These are phyloP conservation scores for Babesia sp. DNA, from an alignment of 169 alveolate species.

Conservation along the genomic window DNA sequence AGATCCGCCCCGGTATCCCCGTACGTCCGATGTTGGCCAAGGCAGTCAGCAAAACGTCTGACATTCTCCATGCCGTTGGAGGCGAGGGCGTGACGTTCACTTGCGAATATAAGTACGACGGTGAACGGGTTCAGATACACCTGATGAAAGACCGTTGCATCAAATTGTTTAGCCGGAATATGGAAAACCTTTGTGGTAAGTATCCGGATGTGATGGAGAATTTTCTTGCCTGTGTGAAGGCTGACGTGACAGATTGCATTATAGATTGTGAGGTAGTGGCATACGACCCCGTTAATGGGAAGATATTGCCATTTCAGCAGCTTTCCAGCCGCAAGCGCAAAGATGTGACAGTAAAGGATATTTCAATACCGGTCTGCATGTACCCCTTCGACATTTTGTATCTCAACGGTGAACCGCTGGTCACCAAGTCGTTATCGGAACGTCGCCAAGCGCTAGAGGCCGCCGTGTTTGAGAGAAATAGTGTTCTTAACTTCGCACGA, in stretches of 20 bases:
- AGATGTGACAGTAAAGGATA: conserved; percentile 86
- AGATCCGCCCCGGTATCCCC: conserved; percentile 95
- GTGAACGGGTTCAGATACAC: conserved; percentile 96
- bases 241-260: conserved; percentile 80
- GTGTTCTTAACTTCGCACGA: conserved; percentile 71
- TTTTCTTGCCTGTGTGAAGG: conserved; percentile 23
- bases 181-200: conserved; percentile 86
- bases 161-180: conserved; percentile 88
- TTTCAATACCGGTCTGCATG: conserved; percentile 89
- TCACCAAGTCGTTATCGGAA: conserved; percentile 70
- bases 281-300: conserved; percentile 84
- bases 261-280: conserved; percentile 98
- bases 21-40: conserved; percentile 98
- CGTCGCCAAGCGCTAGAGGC: conserved; percentile 67
- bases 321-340: conserved; percentile 93
- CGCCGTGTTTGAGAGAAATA: conserved; percentile 55
- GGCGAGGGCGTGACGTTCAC: conserved; percentile 90
- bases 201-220: conserved; percentile 59
- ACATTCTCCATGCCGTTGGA: conserved; percentile 65
- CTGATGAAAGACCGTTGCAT: conserved; percentile 72
- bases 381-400: conserved; percentile 92
- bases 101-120: conserved; percentile 98
- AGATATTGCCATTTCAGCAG: conserved; percentile 94
- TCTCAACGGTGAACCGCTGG: conserved; percentile 84
- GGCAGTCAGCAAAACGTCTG: conserved; percentile 91